Evolutionary conservation across 805 yeast species (phyloP).

Genomic region (Teunomyces gatunensis): DNA sequence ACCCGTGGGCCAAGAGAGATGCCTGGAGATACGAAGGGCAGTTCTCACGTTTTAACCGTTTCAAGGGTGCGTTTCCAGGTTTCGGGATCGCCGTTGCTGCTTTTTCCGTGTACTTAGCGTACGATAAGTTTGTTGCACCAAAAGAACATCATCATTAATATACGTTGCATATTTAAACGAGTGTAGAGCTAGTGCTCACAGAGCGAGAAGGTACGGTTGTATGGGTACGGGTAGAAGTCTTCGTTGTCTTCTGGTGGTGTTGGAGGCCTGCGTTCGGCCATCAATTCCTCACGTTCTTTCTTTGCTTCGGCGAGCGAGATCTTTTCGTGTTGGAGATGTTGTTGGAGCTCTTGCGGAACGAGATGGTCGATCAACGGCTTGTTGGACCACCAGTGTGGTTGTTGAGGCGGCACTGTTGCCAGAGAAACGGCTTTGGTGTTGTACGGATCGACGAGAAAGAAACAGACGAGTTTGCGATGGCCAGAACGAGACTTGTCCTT

Average conservation of each 20-base stretch:
- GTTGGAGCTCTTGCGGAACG: slow-evolving; percentile 2
- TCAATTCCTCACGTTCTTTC: not conserved
- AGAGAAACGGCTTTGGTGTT: slow-evolving; percentile 26
- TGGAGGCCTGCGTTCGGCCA: not conserved
- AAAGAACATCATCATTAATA: slow-evolving; percentile 23
- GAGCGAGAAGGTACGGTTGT: not conserved
- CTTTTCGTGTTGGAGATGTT: too few species aligned
- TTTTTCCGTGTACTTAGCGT: slow-evolving; percentile 60
- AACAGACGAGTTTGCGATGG: slow-evolving; percentile 37
- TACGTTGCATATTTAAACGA: not conserved
- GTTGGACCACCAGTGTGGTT: slow-evolving; percentile 29
- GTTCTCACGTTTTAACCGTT: slow-evolving; percentile 67
- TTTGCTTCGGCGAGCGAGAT: too few species aligned
- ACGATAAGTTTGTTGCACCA: slow-evolving; percentile 48
- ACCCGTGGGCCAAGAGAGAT: slow-evolving; percentile 55
- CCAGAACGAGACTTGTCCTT: slow-evolving; percentile 34
- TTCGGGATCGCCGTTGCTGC: slow-evolving; percentile 76
- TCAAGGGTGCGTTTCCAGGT: slow-evolving; percentile 75
- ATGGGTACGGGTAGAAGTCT: not conserved
- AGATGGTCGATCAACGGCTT: slow-evolving; percentile 7
- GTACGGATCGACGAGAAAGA: slow-evolving; percentile 36
- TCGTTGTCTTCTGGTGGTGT: not conserved
- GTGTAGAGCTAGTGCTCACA: not conserved
- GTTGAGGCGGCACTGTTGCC: slow-evolving; percentile 37
- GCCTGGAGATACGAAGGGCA: slow-evolving; percentile 90